phyloP scores from a whole-genome alignment of 31 red algal genomes.

The Porphyra umbilicalis region DNA sequence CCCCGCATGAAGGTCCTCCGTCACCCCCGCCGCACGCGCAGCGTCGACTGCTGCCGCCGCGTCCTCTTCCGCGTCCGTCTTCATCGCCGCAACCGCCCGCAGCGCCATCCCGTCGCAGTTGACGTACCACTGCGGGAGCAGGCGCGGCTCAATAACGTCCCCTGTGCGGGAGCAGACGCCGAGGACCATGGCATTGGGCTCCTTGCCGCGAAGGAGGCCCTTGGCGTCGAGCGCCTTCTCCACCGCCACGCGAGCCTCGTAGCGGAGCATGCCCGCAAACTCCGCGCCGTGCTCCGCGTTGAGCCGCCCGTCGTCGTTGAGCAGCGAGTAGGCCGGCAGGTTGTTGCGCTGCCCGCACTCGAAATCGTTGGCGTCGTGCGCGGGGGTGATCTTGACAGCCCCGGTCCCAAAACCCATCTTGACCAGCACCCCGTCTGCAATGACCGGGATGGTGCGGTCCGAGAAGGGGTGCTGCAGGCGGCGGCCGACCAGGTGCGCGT shows the following conservation, averaged over 20 bases:
- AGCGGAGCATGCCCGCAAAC: slow-evolving; percentile 89
- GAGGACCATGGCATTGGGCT: slow-evolving; percentile 83
- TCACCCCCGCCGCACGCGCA: not conserved
- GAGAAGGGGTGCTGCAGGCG: slow-evolving; percentile 68
- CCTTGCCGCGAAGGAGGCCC: slow-evolving; percentile 75
- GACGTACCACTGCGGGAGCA: slow-evolving; percentile 95
- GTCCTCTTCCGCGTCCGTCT: not conserved
- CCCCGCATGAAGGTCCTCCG: not conserved
- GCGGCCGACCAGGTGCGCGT: slow-evolving; percentile 76
- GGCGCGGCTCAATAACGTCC: slow-evolving; percentile 88
- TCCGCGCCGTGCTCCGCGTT: slow-evolving; percentile 61
- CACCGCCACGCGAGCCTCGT: slow-evolving; percentile 83
- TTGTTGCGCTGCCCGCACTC: slow-evolving; percentile 76
- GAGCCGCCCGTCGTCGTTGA: slow-evolving; percentile 67
- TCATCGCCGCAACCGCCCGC: not conserved
- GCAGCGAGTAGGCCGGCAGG: slow-evolving; percentile 61
- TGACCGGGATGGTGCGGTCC: slow-evolving; percentile 80
- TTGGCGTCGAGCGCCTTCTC: slow-evolving; percentile 66
- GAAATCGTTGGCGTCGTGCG: slow-evolving; percentile 98
- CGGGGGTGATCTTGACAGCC: slow-evolving; percentile 96
- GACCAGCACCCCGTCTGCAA: slow-evolving; percentile 81
- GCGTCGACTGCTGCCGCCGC: not conserved
- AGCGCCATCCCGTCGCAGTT: slow-evolving; percentile 81
- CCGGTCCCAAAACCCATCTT: slow-evolving; percentile 98
- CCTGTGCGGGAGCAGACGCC: slow-evolving; percentile 91